Conservation (phyloP, 2,329 filamentous ascomycete genomes). For the Hirsutella thompsonii region DNA sequence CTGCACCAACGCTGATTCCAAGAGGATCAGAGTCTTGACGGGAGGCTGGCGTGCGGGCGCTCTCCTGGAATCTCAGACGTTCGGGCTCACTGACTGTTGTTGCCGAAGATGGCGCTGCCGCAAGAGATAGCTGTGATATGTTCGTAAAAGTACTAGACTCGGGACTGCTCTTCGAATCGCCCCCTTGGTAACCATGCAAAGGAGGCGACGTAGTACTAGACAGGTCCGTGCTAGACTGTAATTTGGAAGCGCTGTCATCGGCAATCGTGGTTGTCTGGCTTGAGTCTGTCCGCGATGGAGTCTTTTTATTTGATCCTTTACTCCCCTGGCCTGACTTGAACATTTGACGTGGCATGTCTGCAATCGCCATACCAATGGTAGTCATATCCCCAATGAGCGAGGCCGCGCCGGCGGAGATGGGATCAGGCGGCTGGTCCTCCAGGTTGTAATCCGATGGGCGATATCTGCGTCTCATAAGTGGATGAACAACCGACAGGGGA, state of each 20-base stretch:
- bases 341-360: conserved; percentile 52
- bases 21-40: conserved; percentile 9
- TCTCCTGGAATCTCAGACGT: background rate
- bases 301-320: conserved; percentile 5
- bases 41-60: conserved; percentile 1
- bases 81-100: conserved; percentile 1
- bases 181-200: background rate
- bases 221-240: conserved; percentile 2
- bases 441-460: conserved; percentile 56
- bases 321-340: conserved; percentile 26
- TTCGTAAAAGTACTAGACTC: background rate
- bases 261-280: conserved; percentile 4
- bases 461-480: conserved; percentile 23
- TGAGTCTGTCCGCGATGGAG: conserved; percentile 1
- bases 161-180: background rate
- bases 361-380: conserved; percentile 69
- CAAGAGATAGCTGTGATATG: conserved; percentile 1
- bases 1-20: conserved; percentile 36
- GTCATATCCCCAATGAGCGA: conserved; percentile 75
- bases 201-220: background rate
- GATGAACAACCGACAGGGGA: background rate
- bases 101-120: background rate
- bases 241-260: conserved; percentile 3
- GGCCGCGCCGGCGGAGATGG: conserved; percentile 62
- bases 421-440: conserved; percentile 66